Percentiles rank a stretch among this genome's conserved stretches.
These are phyloP conservation scores for Acanthamoeba rhysodes DNA, from an alignment of 208 protist genomes.

Conservation along the genomic window DNA sequence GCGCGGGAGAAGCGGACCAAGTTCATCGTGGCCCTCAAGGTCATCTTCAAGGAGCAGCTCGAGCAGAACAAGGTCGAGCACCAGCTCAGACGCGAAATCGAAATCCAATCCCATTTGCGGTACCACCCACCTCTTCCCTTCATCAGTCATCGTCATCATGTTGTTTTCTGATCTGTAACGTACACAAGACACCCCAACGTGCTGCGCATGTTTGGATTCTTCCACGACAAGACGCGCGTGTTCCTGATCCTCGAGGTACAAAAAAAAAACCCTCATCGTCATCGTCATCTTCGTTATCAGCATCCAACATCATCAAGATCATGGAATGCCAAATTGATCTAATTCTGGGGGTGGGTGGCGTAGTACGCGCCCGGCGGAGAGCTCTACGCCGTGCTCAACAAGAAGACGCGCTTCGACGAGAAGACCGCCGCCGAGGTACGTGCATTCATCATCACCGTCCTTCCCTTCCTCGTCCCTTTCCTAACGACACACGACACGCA, in stretches of 20 bases:
- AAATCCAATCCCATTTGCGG: slow-evolving; percentile 98
- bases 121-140: background rate
- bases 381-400: slow-evolving; percentile 98
- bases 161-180: no score
- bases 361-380: slow-evolving; percentile 97
- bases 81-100: slow-evolving; percentile 99
- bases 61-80: slow-evolving; percentile 96
- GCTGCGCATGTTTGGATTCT: slow-evolving; percentile 98
- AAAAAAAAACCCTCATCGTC: no score
- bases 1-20: slow-evolving; percentile 98
- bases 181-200: slow-evolving; percentile 97
- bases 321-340: background rate
- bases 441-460: background rate
- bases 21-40: slow-evolving; percentile 98
- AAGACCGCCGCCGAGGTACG: slow-evolving; percentile 90
- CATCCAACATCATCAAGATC: background rate
- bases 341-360: background rate
- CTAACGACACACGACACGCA: no score
- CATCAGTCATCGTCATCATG: no score
- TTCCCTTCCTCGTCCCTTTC: slow-evolving; percentile 67
- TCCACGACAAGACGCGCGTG: slow-evolving; percentile 98
- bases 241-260: slow-evolving; percentile 98
- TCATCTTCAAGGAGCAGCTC: slow-evolving; percentile 96
- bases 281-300: no score
- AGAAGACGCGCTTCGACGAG: slow-evolving; percentile 93